Percentiles rank a stretch among this genome's conserved stretches.
Evolutionary conservation across 495 filamentous ascomycete species (phyloP).

Genomic region (Penicillium ucsense): DNA sequence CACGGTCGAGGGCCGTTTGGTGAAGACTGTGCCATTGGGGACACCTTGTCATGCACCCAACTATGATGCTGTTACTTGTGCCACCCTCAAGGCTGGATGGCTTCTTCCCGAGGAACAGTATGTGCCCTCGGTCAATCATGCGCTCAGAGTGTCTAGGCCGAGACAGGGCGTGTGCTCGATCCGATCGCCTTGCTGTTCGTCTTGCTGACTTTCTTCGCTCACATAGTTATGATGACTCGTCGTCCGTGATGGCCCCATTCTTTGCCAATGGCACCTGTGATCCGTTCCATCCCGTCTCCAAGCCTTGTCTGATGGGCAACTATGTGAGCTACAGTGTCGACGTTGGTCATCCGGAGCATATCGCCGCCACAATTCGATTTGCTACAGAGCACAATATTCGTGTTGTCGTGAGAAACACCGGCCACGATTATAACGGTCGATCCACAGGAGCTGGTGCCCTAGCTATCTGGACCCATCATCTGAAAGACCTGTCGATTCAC

Average conservation of each 20-base stretch:
- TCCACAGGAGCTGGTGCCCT: constrained; percentile 44
- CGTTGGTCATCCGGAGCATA: constrained; percentile 15
- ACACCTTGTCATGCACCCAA: constrained; percentile 30
- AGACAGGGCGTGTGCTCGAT: too few species aligned
- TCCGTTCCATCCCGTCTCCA: constrained; percentile 14
- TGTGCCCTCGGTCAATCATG: not conserved
- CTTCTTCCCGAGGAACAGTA: constrained; percentile 13
- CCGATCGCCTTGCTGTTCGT: not conserved
- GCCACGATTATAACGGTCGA: constrained; percentile 43
- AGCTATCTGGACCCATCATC: constrained; percentile 43
- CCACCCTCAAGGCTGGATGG: constrained; percentile 13
- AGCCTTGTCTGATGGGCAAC: constrained; percentile 44
- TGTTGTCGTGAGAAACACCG: constrained; percentile 54
- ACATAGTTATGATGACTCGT: constrained; percentile 11
- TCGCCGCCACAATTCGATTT: constrained; percentile 29
- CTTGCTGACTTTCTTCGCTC: not conserved
- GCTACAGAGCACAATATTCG: constrained; percentile 45
- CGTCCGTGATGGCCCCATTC: constrained; percentile 21
- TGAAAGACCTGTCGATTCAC: constrained; percentile 30
- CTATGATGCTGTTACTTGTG: constrained; percentile 16
- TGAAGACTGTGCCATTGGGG: constrained; percentile 28
- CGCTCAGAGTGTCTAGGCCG: not conserved
- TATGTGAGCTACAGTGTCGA: constrained; percentile 40
- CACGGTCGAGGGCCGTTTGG: constrained; percentile 26
- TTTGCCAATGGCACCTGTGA: constrained; percentile 37